phyloP scores from a whole-genome alignment of 2,329 filamentous ascomycete genomes.

The Dendryphion nanum region DNA sequence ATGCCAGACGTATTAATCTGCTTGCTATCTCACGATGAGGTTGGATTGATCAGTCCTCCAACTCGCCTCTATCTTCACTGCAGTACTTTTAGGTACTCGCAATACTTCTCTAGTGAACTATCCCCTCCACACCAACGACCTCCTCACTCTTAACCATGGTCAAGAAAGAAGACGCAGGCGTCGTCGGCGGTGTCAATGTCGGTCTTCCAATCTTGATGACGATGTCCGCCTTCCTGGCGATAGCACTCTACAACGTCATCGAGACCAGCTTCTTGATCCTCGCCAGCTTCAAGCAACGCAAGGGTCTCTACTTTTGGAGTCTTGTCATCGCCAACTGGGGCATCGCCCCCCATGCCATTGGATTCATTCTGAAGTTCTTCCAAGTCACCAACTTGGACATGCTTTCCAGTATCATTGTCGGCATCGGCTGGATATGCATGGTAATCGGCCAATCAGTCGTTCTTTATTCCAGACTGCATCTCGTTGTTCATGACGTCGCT shows the following conservation, averaged over 20 bases:
- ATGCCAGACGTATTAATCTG: too few relatives aligned
- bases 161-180: too few relatives aligned
- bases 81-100: too few relatives aligned
- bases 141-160: too few relatives aligned
- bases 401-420: slow-evolving; percentile 43
- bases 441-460: slow-evolving; percentile 60
- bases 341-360: slow-evolving; percentile 37
- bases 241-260: slow-evolving; percentile 28
- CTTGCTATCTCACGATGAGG: too few relatives aligned
- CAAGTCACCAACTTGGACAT: slow-evolving; percentile 43
- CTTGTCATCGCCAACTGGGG: slow-evolving; percentile 4
- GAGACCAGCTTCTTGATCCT: slow-evolving; percentile 43
- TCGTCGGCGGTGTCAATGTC: too few relatives aligned
- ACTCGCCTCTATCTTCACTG: too few relatives aligned
- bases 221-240: slow-evolving; percentile 12
- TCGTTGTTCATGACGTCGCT: slow-evolving; percentile 41
- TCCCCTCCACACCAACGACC: too few relatives aligned
- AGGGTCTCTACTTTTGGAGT: slow-evolving; percentile 48
- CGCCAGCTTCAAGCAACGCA: slow-evolving; percentile 41
- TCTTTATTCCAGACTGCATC: slow-evolving; percentile 58
- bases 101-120: too few relatives aligned
- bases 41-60: too few relatives aligned
- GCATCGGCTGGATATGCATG: slow-evolving; percentile 56
- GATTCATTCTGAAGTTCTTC: slow-evolving; percentile 42
- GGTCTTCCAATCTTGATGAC: slow-evolving; percentile 11